Evolutionary conservation across 331 rosid genomes (phyloP), one percentile per base, ranked within the genome.

Genomic region (Cydonia oblonga): DNA sequence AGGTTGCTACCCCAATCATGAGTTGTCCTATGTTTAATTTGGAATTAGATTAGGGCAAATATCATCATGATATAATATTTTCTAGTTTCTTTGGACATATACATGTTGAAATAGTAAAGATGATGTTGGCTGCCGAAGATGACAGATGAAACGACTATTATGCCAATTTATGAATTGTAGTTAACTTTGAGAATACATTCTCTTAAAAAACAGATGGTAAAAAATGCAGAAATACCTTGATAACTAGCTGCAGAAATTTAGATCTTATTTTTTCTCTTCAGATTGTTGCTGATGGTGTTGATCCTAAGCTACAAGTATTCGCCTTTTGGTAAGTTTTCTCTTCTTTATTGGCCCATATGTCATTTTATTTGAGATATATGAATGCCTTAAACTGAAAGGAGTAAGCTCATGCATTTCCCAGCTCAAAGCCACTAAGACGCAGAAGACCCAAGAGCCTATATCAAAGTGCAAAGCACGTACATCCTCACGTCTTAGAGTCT

Each of bases 291-390:
- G 87, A 81, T 78, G 86, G 81, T 57, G 64, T 85, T 61, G 90
- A 88, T 81, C 96, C 96, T 24, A 90, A 78, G 73, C 44, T 46
- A 44, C 87, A 88, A 44, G 82, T 84, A 60, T 87, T 90, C 76
- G 24, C 58, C 61, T 80, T 75, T 35, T 81, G 80, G 98, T 80
- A 66, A 74, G 88, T 77, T 67, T 7, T 49, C 29, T 23, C 4
- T 38, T 72, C 46, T 68, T 75, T 56, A 53, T 42, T 29, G 38
- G 51, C 29, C 70, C 20, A 7, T 66, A 4, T 58, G 52, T n/a
- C 24, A 23, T 75, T 57, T 69, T 23, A 24, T 65, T 40, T 71
- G 60, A 33, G 64, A 65, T 68, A 28, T 59, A 71, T 74, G 30
- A 53, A 69, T 77, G 66, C 76, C 61, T 62, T 66, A 71, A 65